Base-by-base conservation (phyloP, 176 grass and related monocot species). In the Rhipidocladum racemiflorum region DNA sequence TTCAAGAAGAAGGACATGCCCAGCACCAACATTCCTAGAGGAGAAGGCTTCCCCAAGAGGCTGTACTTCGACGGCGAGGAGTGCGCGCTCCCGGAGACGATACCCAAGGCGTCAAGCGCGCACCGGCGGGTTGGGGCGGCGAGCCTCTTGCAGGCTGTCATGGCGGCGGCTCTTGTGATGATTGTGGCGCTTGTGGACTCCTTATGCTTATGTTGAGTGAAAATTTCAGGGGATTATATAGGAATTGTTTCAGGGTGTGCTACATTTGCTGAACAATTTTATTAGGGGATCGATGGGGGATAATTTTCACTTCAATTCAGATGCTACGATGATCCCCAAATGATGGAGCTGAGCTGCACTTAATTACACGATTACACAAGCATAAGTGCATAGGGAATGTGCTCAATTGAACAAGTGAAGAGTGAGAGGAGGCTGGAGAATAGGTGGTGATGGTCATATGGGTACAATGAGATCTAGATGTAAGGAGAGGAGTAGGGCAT, bases 1-100 rank as follows among this genome's bases (percentile, higher is more conserved):
- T 98, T 98, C 82, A 70, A 30, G 28, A 92, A 82, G 83, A 89
- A 90, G 82, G 65, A 83, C 63, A 76, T 76, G 34, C 91, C 92
- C 0, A 55, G 86, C 7, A 85, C 93, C 50, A 66, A 90, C 48
- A 87, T 99, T 5, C 42, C 72, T 2, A 87, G 42, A 29, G 96
- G 93, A 12, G 91, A 83, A 43, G 92, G 92, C 0, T 99, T 95
- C 18, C 96, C 96, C 51, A 84, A 74, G 35, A 93, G 89, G 80
- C 1, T 95, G 1, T 99, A 85, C 87, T 99, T 99, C 83, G 85
- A 95, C 38, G 92, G 93, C 32, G 93, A 95, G 76, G 96, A 99
- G 82, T 95, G 96, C 72, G 91, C 89, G 17, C 84, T 95, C 3
- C 96, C 92, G 0, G 76, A 90, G 0, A 80, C 21, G 4, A 85